A percentile compares a stretch with the other conserved stretches of the same genome.
These are phyloP conservation scores for Eragrostis nindensis DNA, from an alignment of 176 grass and related monocot species.

Conservation along the genomic window DNA sequence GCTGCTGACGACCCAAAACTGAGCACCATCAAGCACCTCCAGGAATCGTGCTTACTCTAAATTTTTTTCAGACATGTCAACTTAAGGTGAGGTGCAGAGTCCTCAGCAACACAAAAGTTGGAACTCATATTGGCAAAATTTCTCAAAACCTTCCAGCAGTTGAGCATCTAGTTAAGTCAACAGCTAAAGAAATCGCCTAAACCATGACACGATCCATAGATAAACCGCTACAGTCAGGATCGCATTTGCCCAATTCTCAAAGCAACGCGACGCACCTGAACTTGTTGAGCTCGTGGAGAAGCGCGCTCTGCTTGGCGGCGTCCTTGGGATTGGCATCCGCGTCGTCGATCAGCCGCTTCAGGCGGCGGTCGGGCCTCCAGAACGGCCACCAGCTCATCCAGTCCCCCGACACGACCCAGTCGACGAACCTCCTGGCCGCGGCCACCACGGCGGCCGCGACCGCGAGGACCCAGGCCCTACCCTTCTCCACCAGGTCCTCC, in stretches of 20 bases:
- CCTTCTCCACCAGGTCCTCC: conserved; percentile 50
- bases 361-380: conserved; percentile 64
- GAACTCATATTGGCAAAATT: background rate
- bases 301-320: conserved; percentile 67
- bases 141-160: background rate
- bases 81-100: conserved; percentile 1
- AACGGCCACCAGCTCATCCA: conserved; percentile 97
- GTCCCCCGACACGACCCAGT: conserved; percentile 58
- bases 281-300: conserved; percentile 95
- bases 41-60: background rate
- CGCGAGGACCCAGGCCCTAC: conserved; percentile 42
- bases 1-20: background rate
- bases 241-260: conserved; percentile 26
- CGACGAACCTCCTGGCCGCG: conserved; percentile 49
- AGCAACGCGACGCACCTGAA: conserved; percentile 56
- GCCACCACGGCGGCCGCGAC: conserved; percentile 53
- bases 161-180: background rate
- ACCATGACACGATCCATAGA: background rate
- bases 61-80: background rate
- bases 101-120: conserved; percentile 6
- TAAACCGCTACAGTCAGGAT: background rate
- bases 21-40: background rate
- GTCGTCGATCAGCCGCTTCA: conserved; percentile 76
- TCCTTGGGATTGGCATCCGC: conserved; percentile 90
- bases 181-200: background rate